These are phyloP conservation scores for Tricharina praecox DNA, from an alignment of 495 filamentous ascomycete species.

Conservation along the genomic window DNA sequence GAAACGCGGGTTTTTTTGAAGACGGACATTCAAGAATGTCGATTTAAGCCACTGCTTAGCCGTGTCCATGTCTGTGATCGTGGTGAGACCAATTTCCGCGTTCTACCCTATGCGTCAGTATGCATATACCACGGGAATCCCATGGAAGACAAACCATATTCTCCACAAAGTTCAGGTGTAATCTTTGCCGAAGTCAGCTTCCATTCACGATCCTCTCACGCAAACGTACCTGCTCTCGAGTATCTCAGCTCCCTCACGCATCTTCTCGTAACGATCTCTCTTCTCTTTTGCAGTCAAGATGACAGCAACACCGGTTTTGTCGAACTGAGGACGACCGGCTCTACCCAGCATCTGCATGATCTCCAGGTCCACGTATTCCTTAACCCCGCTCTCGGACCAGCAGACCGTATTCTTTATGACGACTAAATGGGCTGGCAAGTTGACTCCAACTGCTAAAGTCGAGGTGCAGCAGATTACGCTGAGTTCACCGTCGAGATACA, in stretches of 20 bases:
- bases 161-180: slow-evolving; percentile 6
- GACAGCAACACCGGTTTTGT: slow-evolving; percentile 64
- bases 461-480: slow-evolving; percentile 90
- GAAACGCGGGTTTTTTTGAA: slow-evolving; percentile 60
- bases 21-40: slow-evolving; percentile 73
- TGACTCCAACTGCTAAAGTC: slow-evolving; percentile 83
- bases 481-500: slow-evolving; percentile 58
- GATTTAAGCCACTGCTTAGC: slow-evolving; percentile 71
- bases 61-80: slow-evolving; percentile 49
- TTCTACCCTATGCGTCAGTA: slow-evolving; percentile 33
- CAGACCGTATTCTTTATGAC: slow-evolving; percentile 78
- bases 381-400: slow-evolving; percentile 45
- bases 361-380: slow-evolving; percentile 81
- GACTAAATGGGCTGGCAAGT: slow-evolving; percentile 82
- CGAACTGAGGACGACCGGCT: slow-evolving; percentile 86
- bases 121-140: background rate
- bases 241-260: slow-evolving; percentile 66
- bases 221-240: slow-evolving; percentile 57
- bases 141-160: too few species aligned
- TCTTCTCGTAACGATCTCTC: slow-evolving; percentile 55
- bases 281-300: slow-evolving; percentile 66
- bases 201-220: background rate
- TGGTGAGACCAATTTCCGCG: slow-evolving; percentile 77
- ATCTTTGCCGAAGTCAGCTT: background rate
- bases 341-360: slow-evolving; percentile 98